Evolutionary conservation across 2,329 filamentous ascomycete species (phyloP), one percentile per base, ranked within the genome.

Genomic region (Penicillium sclerotiorum): DNA sequence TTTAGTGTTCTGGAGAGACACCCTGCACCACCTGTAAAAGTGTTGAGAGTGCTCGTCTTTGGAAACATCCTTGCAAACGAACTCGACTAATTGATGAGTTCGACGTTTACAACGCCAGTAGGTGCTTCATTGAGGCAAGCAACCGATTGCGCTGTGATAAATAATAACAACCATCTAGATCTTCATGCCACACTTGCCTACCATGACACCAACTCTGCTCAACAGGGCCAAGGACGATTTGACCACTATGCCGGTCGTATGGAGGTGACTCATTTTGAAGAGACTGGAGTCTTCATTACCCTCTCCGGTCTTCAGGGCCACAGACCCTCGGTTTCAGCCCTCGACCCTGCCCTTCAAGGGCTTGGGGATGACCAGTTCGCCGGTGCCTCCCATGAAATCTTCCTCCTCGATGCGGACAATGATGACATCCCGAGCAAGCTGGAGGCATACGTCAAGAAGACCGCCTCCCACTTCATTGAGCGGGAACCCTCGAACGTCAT

Each of bases 21-120:
- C 82, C 82, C 13, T 85, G 82, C 62, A 78, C 71, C 21, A 82
- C 80, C 8, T 85, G 82, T 55, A 73, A 74, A 43, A 78, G 77
- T 52, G 79, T 85, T n/a, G 80, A 83, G 59, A 81, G 77, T 50
- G 82, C 82, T 28, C 75, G 82, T 33, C 58, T 85, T 17, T 85
- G 82, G 82, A 84, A 83, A 59, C 75, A 80, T 50, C 78, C 77
- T 7, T 85, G 82, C 56, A 76, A 84, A 37, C 75, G 82, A 12
- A 82, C 80, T 15, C 78, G 79, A 18, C 76, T 85, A 42, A 77
- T 77, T 5, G 80, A 84, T 32, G 79, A 82, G 58, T 81, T 83
- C 59, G 76, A 78, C 46, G 69, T 84, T 12, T 85, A 81, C 63
- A 79, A 77, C 49, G 75, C 79, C 36, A 77, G 73, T 75, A 67